Evolutionary conservation across 78 protist species (phyloP).

Genomic region (Emiliania huxleyi): DNA sequence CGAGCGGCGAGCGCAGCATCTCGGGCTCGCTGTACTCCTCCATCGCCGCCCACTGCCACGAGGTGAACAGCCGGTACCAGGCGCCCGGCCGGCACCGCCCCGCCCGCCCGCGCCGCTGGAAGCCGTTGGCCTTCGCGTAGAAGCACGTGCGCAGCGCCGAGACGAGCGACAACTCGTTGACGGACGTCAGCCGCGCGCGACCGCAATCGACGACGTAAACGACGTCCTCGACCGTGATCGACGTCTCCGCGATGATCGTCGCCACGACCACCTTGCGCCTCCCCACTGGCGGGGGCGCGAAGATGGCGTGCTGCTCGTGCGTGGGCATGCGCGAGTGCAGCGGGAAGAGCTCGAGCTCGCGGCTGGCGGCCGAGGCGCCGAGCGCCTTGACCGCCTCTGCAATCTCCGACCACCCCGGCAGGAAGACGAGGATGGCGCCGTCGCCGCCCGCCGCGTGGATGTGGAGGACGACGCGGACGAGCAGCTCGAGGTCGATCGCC

Average conservation of each 20-base stretch:
- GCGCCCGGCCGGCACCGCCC: conserved; percentile 84
- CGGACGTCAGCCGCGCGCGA: conserved; percentile 69
- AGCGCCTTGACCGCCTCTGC: not conserved
- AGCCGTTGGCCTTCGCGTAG: conserved; percentile 71
- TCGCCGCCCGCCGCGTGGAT: not conserved
- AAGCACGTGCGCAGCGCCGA: conserved; percentile 53
- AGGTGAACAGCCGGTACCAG: conserved; percentile 69
- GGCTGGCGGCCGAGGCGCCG: not conserved
- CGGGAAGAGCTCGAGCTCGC: not conserved
- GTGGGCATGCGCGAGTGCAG: conserved; percentile 71
- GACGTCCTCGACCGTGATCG: conserved; percentile 63
- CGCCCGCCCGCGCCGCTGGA: conserved; percentile 93
- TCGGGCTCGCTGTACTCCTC: conserved; percentile 67
- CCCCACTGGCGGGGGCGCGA: conserved; percentile 46
- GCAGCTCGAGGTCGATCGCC: not conserved
- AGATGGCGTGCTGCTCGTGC: conserved; percentile 56
- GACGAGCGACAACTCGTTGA: conserved; percentile 41
- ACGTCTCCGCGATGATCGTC: conserved; percentile 73
- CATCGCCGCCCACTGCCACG: conserved; percentile 4
- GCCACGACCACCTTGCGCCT: conserved; percentile 44
- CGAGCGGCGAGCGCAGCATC: conserved; percentile 80
- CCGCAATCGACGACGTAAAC: conserved; percentile 91
- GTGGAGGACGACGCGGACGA: not conserved
- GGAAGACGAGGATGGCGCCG: conserved; percentile 74
- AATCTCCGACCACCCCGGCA: conserved; percentile 84